A percentile compares a stretch with the other conserved stretches of the same genome.
Evolutionary conservation across 164 flowering plant genomes (phyloP).

Genomic region (Dillenia turbinata): DNA sequence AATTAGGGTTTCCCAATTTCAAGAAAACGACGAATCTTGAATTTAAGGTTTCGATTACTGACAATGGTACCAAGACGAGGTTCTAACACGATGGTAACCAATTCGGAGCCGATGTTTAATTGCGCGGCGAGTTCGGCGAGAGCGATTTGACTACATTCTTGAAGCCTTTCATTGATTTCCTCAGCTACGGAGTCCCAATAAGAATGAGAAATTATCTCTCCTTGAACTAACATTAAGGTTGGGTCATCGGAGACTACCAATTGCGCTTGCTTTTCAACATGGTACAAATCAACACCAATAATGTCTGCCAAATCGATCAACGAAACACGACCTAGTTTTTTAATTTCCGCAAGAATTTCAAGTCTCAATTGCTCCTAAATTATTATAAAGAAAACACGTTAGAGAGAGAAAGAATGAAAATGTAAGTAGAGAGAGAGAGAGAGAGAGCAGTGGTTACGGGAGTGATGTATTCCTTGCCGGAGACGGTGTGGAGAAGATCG

Average conservation of each 20-base stretch:
- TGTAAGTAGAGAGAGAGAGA: slow-evolving; percentile 1
- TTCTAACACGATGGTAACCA: slow-evolving; percentile 58
- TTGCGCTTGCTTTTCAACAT: slow-evolving; percentile 88
- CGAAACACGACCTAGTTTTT: slow-evolving; percentile 70
- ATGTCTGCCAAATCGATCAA: slow-evolving; percentile 82
- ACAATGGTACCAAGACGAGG: slow-evolving; percentile 81
- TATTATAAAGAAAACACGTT: neutral
- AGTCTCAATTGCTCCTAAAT: slow-evolving; percentile 73
- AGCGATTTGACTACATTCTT: slow-evolving; percentile 92
- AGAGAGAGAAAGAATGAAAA: neutral
- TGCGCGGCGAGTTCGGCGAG: slow-evolving; percentile 84
- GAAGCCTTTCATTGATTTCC: slow-evolving; percentile 90
- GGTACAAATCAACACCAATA: slow-evolving; percentile 82
- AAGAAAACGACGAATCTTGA: too few relatives aligned
- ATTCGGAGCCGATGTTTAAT: slow-evolving; percentile 76
- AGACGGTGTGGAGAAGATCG: slow-evolving; percentile 87
- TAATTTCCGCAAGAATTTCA: slow-evolving; percentile 65
- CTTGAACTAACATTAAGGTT: slow-evolving; percentile 71
- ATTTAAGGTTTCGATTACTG: slow-evolving; percentile 5
- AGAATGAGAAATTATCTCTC: slow-evolving; percentile 77
- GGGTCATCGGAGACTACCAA: slow-evolving; percentile 44
- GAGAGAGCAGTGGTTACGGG: slow-evolving; percentile 41
- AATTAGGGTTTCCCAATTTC: too few relatives aligned
- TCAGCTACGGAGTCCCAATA: slow-evolving; percentile 92
- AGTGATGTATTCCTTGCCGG: slow-evolving; percentile 96